Conservation (phyloP, 352 stramenopile species). For the Globisporangium cylindrosporum region DNA sequence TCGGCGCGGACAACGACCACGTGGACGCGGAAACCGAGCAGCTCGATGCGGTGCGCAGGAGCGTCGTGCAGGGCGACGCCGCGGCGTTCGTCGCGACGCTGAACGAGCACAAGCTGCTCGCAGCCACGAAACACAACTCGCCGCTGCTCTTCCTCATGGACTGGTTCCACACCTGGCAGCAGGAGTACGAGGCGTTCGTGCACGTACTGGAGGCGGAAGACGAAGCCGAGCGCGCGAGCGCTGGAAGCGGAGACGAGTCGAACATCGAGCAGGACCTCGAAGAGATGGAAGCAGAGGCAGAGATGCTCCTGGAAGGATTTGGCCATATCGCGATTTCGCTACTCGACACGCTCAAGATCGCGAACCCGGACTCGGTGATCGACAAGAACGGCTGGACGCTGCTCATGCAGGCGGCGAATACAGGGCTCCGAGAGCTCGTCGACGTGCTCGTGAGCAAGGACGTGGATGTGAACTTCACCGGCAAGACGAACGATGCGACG, state of each 20-base stretch:
- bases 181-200: conserved; percentile 82
- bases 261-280: conserved; percentile 60
- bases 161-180: conserved; percentile 85
- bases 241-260: conserved; percentile 20
- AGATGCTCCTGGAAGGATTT: conserved; percentile 67
- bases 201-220: conserved; percentile 66
- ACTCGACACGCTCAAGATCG: conserved; percentile 39
- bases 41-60: conserved; percentile 55
- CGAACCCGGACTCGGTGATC: conserved; percentile 44
- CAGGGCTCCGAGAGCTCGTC: conserved; percentile 50
- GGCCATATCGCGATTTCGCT: conserved; percentile 47
- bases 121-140: conserved; percentile 25
- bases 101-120: conserved; percentile 23
- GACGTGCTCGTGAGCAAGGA: conserved; percentile 49
- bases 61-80: conserved; percentile 51
- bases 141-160: conserved; percentile 79
- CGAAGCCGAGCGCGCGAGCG: conserved; percentile 21
- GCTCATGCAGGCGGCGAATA: conserved; percentile 85
- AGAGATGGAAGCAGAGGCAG: conserved; percentile 71
- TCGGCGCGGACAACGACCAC: conserved; percentile 32
- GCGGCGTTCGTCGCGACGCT: conserved; percentile 40
- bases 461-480: conserved; percentile 61
- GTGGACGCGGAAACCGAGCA: conserved; percentile 31
- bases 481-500: conserved; percentile 37
- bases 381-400: conserved; percentile 82